phyloP scores from a whole-genome alignment of 179 eudicot species.

The Nepenthes alata region DNA sequence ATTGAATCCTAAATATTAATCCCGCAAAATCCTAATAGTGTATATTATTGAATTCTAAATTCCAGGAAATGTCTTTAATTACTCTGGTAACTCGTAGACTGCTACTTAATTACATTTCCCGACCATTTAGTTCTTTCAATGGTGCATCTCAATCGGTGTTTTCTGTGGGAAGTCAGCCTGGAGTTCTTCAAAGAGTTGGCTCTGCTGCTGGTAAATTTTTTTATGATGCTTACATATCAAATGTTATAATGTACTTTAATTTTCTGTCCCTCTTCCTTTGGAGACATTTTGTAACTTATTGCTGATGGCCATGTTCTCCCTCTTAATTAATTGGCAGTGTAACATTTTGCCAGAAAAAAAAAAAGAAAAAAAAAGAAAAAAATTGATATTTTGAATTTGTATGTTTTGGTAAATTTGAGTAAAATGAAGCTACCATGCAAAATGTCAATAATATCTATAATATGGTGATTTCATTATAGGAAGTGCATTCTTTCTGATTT shows the following conservation, averaged over 20 bases:
- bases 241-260: not conserved
- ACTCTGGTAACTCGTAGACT: constrained; percentile 53
- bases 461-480: not conserved
- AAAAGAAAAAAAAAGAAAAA: too few relatives aligned
- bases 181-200: constrained; percentile 81
- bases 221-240: not conserved
- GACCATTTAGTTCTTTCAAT: constrained; percentile 28
- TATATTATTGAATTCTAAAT: constrained; percentile 5
- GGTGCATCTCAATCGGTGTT: constrained; percentile 38
- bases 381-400: not conserved
- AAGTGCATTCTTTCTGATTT: not conserved
- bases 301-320: too few relatives aligned
- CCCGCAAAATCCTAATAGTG: constrained; percentile 1
- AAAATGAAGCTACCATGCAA: not conserved
- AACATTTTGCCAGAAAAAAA: too few relatives aligned
- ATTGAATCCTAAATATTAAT: not conserved
- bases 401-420: not conserved
- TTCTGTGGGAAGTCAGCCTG: constrained; percentile 55
- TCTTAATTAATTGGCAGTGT: too few relatives aligned
- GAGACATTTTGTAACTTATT: too few relatives aligned
- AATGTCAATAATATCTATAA: not conserved
- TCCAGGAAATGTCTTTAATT: constrained; percentile 65
- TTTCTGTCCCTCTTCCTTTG: constrained; percentile 1
- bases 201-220: constrained; percentile 68
- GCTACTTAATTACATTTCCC: constrained; percentile 58